phyloP scores from a whole-genome alignment of 495 filamentous ascomycete species.

The Massariosphaeria phaeospora region DNA sequence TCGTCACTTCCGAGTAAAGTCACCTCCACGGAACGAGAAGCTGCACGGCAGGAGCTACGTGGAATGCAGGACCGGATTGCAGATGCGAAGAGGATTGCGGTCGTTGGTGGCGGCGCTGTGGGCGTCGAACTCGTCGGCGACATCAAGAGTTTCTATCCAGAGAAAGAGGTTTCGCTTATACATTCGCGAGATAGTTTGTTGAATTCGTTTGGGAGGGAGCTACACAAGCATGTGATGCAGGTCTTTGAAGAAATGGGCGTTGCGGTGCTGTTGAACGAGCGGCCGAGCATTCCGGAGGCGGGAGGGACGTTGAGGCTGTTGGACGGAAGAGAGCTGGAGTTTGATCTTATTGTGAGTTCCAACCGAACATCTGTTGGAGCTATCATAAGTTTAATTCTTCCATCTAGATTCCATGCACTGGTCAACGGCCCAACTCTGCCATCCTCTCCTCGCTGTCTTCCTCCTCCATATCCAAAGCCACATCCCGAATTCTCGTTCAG shows the following conservation, averaged over 20 bases:
- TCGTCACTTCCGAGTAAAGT: constrained; percentile 25
- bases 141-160: constrained; percentile 53
- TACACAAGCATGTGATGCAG: constrained; percentile 47
- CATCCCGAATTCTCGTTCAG: constrained; percentile 48
- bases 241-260: constrained; percentile 45
- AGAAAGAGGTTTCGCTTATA: constrained; percentile 54
- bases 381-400: not conserved
- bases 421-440: constrained; percentile 54
- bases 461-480: constrained; percentile 46
- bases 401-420: constrained; percentile 49
- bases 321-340: constrained; percentile 30
- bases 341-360: constrained; percentile 40
- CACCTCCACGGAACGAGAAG: constrained; percentile 8
- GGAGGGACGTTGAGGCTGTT: constrained; percentile 27
- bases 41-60: constrained; percentile 13
- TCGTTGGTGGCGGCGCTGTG: constrained; percentile 59
- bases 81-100: constrained; percentile 46
- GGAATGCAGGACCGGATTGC: constrained; percentile 34
- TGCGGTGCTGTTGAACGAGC: constrained; percentile 43
- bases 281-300: constrained; percentile 13
- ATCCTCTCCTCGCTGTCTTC: constrained; percentile 45
- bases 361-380: not conserved
- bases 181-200: constrained; percentile 54
- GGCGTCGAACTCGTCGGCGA: constrained; percentile 59
- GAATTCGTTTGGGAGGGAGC: constrained; percentile 47